A percentile compares a stretch with the other conserved stretches of the same genome.
phyloP scores from a whole-genome alignment of 202 grass and related monocot species.

The Tripidium arundinaceum region DNA sequence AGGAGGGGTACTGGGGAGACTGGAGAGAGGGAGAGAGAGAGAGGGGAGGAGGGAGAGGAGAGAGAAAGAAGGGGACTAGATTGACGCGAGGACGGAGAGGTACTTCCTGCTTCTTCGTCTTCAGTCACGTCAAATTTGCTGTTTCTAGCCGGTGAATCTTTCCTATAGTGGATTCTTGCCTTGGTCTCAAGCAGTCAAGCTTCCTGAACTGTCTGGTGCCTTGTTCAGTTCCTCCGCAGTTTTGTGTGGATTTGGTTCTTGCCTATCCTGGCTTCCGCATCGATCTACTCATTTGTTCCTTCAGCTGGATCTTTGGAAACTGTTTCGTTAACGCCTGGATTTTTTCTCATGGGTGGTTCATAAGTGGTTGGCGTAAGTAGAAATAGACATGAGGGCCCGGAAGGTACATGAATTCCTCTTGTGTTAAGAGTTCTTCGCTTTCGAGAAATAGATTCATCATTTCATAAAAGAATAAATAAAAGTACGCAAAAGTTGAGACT shows the following conservation, averaged over 20 bases:
- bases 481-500: background rate
- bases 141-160: constrained; percentile 4
- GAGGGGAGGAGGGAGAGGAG: background rate
- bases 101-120: constrained; percentile 11
- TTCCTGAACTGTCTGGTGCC: background rate
- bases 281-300: background rate
- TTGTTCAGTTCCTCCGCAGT: background rate
- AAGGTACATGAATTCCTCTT: too few species aligned
- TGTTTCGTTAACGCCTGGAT: too few species aligned
- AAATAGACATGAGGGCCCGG: too few species aligned
- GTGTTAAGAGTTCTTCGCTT: background rate
- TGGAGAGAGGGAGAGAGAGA: background rate
- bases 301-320: constrained; percentile 18
- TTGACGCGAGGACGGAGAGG: constrained; percentile 26
- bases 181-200: background rate
- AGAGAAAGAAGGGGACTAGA: background rate
- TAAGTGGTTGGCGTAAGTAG: too few species aligned
- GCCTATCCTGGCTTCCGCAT: background rate
- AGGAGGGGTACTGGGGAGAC: background rate
- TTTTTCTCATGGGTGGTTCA: constrained; percentile 6
- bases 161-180: background rate
- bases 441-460: background rate
- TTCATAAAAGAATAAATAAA: background rate
- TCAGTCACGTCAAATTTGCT: constrained; percentile 7
- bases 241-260: constrained; percentile 17